Conservation (phyloP, 306 rosid species). For the Dryas alaskensis region DNA sequence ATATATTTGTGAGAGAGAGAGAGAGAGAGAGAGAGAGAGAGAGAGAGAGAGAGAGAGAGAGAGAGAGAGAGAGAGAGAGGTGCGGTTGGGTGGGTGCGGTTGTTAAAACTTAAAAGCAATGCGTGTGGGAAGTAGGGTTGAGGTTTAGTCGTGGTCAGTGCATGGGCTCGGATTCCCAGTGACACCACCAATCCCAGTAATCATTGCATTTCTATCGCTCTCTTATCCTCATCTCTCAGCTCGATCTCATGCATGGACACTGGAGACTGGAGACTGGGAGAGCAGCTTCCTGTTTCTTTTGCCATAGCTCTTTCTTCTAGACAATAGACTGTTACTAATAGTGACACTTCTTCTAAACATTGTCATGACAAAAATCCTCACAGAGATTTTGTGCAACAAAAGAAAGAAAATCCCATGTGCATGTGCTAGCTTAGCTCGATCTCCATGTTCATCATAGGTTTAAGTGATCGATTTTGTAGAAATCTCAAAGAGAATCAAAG, state of each 20-base stretch:
- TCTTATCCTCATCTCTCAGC: conserved; percentile 29
- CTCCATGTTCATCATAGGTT: no score
- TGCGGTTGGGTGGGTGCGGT: conserved; percentile 16
- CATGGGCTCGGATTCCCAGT: conserved; percentile 47
- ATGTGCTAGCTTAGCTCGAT: no score
- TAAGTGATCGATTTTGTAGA: no score
- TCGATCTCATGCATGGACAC: background rate
- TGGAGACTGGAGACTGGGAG: no score
- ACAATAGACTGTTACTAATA: conserved; percentile 40
- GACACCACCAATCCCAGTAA: conserved; percentile 27
- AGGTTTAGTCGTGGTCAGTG: conserved; percentile 60
- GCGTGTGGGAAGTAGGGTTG: conserved; percentile 38
- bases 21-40: no score
- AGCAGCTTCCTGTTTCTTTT: conserved; percentile 8
- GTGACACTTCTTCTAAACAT: conserved; percentile 38
- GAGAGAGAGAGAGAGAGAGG: background rate
- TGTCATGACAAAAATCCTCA: conserved; percentile 11
- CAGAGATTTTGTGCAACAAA: conserved; percentile 26
- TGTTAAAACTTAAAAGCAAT: conserved; percentile 42
- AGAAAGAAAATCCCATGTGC: conserved; percentile 10
- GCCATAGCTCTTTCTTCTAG: conserved; percentile 28
- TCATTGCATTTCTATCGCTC: conserved; percentile 35
- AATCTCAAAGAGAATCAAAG: no score
- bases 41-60: background rate
- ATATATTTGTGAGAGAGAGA: no score